Percentiles rank a stretch among this genome's conserved stretches.
phyloP scores from a whole-genome alignment of 2,329 filamentous ascomycete species.

The Furcasterigmium sp. region DNA sequence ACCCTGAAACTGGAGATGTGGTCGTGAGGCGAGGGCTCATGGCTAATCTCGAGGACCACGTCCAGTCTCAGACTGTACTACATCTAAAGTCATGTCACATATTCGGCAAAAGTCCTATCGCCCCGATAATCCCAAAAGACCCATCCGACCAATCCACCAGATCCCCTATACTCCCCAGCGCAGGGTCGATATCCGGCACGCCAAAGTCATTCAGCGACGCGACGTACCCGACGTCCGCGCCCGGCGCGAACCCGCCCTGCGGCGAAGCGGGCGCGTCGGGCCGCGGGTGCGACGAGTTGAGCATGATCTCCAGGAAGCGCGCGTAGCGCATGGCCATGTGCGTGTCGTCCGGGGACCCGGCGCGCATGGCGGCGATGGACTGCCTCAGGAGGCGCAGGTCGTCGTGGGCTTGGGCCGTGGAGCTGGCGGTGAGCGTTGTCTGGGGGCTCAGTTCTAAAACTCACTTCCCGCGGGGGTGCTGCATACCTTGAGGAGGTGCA shows the following conservation, averaged over 20 bases:
- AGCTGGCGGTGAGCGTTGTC: background rate
- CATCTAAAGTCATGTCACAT: too few species aligned
- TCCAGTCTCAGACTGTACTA: too few species aligned
- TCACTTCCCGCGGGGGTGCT: background rate
- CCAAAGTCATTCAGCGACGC: background rate
- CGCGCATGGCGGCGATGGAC: background rate
- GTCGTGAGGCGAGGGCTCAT: too few species aligned
- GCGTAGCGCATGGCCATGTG: background rate
- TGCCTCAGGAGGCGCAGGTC: background rate
- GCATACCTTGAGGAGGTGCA: background rate
- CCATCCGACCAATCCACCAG: background rate
- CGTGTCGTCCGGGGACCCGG: constrained; percentile 1
- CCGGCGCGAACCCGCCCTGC: background rate
- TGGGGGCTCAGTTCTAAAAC: background rate
- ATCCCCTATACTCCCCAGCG: background rate
- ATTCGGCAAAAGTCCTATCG: too few species aligned
- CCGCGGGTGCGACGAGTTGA: background rate
- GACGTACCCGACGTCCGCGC: background rate
- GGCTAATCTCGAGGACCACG: too few species aligned
- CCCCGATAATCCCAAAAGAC: background rate
- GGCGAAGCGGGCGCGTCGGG: too few species aligned
- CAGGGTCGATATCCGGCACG: background rate
- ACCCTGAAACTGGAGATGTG: too few species aligned
- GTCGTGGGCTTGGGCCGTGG: background rate
- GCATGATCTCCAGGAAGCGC: background rate